Evolutionary conservation across 441 rosid genomes (phyloP).

Genomic region (Dalechampia spathulata): DNA sequence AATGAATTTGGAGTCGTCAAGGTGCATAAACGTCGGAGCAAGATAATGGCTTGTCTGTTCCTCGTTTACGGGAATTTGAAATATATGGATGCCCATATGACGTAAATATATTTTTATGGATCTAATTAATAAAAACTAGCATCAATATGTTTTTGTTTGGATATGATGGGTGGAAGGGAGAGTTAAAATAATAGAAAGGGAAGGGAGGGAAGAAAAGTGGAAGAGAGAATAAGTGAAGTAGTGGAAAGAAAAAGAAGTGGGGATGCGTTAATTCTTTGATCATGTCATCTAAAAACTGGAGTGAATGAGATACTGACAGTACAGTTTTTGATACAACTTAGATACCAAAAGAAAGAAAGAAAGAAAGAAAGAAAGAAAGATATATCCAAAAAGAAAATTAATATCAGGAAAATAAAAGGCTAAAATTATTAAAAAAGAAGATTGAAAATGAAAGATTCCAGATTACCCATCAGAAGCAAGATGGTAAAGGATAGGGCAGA

Average conservation of each 20-base stretch:
- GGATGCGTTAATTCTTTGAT: conserved; percentile 27
- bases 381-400: no score
- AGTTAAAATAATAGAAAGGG: not conserved
- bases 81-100: no score
- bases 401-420: no score
- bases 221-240: not conserved
- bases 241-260: conserved; percentile 4
- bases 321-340: conserved; percentile 12
- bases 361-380: conserved; percentile 7
- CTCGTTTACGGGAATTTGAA: no score
- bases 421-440: no score
- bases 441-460: conserved; percentile 37
- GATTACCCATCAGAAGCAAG: conserved; percentile 60
- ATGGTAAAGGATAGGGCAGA: conserved; percentile 34
- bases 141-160: not conserved
- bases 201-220: not conserved
- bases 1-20: no score
- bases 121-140: no score
- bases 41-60: no score
- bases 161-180: not conserved
- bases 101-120: no score
- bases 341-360: conserved; percentile 11
- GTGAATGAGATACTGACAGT: conserved; percentile 25
- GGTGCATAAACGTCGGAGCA: no score
- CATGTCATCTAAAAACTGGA: conserved; percentile 13